These are phyloP conservation scores for Monilinia laxa DNA, from an alignment of 2,329 filamentous ascomycete genomes.

Conservation along the genomic window DNA sequence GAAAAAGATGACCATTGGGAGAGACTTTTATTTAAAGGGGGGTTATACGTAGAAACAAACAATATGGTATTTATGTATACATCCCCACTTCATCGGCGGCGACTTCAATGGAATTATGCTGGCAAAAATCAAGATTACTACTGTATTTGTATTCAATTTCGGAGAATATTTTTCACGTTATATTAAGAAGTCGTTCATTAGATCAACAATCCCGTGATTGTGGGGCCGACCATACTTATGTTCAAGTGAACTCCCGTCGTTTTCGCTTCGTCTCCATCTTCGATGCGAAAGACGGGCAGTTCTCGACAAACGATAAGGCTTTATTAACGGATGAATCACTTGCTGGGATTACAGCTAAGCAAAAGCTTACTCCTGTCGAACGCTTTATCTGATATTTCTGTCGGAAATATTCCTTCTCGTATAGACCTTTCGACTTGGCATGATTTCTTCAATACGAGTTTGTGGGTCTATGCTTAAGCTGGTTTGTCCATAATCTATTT, in stretches of 20 bases:
- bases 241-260: not conserved
- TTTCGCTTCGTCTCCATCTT: not conserved
- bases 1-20: not conserved
- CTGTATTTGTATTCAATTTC: not conserved
- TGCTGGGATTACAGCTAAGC: not conserved
- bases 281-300: not conserved
- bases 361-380: not conserved
- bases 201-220: not conserved
- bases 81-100: not conserved
- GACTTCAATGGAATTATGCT: not conserved
- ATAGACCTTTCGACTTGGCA: not conserved
- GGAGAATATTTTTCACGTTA: not conserved
- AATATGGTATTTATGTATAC: not conserved
- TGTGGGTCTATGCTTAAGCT: not conserved
- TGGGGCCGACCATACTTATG: too few species aligned
- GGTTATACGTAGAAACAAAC: not conserved
- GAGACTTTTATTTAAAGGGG: not conserved
- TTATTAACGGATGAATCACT: not conserved
- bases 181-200: not conserved
- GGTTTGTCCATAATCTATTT: not conserved
- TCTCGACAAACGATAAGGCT: not conserved
- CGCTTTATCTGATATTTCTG: not conserved
- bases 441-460: not conserved
- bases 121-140: not conserved
- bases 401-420: not conserved